These are phyloP conservation scores for Aquilaria agallochum DNA, from an alignment of 441 rosid genomes.

Conservation along the genomic window DNA sequence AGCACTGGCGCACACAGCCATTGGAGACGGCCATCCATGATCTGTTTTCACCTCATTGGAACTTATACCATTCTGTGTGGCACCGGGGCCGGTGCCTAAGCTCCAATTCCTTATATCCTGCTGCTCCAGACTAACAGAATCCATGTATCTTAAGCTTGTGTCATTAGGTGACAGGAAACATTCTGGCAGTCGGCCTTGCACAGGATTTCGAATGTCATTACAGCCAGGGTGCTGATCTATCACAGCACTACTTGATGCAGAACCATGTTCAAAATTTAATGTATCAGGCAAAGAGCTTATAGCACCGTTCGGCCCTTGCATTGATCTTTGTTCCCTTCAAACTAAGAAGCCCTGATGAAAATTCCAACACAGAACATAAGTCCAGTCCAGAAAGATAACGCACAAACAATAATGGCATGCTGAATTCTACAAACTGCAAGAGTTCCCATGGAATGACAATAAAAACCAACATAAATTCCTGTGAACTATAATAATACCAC, in stretches of 20 bases:
- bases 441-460: background rate
- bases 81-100: background rate
- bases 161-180: background rate
- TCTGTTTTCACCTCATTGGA: background rate
- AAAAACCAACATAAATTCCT: no score
- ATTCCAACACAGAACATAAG: slow-evolving; percentile 11
- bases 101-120: no score
- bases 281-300: background rate
- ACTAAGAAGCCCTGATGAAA: slow-evolving; percentile 12
- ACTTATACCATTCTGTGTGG: background rate
- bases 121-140: no score
- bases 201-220: no score
- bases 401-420: background rate
- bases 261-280: background rate
- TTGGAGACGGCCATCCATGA: background rate
- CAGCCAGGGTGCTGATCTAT: background rate
- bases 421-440: slow-evolving; percentile 10
- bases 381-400: no score
- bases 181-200: no score
- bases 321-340: slow-evolving; percentile 8
- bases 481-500: no score
- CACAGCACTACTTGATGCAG: background rate
- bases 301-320: background rate
- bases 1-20: background rate
- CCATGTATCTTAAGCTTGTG: background rate